Percentiles rank a stretch among this genome's conserved stretches.
Evolutionary conservation across 2,329 filamentous ascomycete genomes (phyloP).

Genomic region (Fusarium agapanthi): DNA sequence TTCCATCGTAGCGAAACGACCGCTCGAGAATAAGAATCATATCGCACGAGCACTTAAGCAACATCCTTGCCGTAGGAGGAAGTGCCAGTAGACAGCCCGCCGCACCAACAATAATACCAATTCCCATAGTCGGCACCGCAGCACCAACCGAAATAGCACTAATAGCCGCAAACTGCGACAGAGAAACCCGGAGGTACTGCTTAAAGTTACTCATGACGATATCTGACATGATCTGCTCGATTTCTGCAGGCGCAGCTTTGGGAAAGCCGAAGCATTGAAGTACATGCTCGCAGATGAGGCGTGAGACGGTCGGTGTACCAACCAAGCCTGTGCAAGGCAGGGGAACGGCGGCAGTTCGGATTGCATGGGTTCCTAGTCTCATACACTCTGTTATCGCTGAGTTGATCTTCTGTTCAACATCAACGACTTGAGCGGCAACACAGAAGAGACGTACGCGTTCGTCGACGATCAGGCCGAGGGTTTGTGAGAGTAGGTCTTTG

Average conservation of each 20-base stretch:
- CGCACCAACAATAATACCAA: slow-evolving; percentile 29
- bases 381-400: slow-evolving; percentile 43
- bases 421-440: slow-evolving; percentile 43
- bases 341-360: slow-evolving; percentile 39
- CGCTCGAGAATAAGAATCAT: slow-evolving; percentile 40
- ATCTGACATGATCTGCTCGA: slow-evolving; percentile 36
- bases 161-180: slow-evolving; percentile 30
- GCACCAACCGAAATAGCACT: slow-evolving; percentile 26
- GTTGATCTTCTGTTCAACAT: slow-evolving; percentile 45
- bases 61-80: slow-evolving; percentile 35
- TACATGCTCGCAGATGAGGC: slow-evolving; percentile 42
- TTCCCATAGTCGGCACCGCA: slow-evolving; percentile 32
- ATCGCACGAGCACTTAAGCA: slow-evolving; percentile 40
- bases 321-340: slow-evolving; percentile 37
- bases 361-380: slow-evolving; percentile 41
- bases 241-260: slow-evolving; percentile 33
- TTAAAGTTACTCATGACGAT: slow-evolving; percentile 39
- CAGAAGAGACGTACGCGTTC: slow-evolving; percentile 45
- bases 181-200: slow-evolving; percentile 31
- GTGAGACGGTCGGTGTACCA: slow-evolving; percentile 39
- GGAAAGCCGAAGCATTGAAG: slow-evolving; percentile 42
- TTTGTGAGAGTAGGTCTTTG: slow-evolving; percentile 40
- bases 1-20: slow-evolving; percentile 37
- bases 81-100: slow-evolving; percentile 31
- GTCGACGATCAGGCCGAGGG: slow-evolving; percentile 40